Base-by-base conservation (phyloP, 805 yeast genomes). In the Nakazawaea pomicola region DNA sequence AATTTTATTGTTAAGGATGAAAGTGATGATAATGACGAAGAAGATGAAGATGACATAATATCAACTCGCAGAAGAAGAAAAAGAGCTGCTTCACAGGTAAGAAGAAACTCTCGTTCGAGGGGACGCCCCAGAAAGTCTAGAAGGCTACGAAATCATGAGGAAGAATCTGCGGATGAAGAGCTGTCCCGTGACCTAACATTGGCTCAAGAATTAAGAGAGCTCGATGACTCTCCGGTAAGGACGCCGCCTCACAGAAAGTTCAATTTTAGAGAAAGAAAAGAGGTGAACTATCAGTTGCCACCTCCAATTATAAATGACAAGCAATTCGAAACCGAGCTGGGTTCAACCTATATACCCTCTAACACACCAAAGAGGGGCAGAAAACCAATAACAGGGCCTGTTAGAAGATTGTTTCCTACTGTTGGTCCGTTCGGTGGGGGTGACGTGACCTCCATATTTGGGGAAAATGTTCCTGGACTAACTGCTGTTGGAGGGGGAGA, bases 341-440 rank as follows among this genome's bases (percentile, higher is more conserved):
- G 9, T 7, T 6, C 30, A 5, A 18, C 44, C 4, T 17, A n/a
- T 50, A 46, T 30, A 29, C 30, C 41, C 27, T 10, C 36, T 9
- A 33, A 47, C 8, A 34, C 49, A 3, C 45, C 60, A 49, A 28
- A 56, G 51, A 30, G 68, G 47, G 51, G 68, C 49, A 36, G 61
- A 48, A 46, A 55, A 33, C 59, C 70, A 30, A 60, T 62, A 6
- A 56, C 67, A 40, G 76, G 74, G 33, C 75, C 72, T 20, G 57
- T 83, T 30, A 73, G 89, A 53, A 73, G 95, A 30, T 64, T 93
- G 29, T 90, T 85, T 54, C 95, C 96, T 6, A 91, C 96, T 0
- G 88, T 89, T 12, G 99, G 99, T 0, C 99, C 99, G 1, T 91
- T 91, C 68, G 99, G 99, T 21, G 99, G 99, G 17, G 82, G 91